Evolutionary conservation across 495 filamentous ascomycete species (phyloP), one percentile per base, ranked within the genome.

Genomic region (Staphylotrichum tortipilum): DNA sequence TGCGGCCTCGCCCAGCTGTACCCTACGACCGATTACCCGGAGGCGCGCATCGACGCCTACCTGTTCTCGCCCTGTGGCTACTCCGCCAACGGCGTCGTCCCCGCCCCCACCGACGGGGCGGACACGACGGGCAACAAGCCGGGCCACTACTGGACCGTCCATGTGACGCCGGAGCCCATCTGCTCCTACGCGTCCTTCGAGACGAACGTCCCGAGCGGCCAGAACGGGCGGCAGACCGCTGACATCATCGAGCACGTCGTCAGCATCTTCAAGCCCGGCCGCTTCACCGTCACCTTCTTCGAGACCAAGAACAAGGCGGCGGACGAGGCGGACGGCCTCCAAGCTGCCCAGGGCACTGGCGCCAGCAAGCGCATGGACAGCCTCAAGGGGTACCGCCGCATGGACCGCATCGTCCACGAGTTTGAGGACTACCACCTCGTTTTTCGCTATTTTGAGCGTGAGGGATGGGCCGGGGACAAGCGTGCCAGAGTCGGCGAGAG

Each of bases 161-260:
- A 99, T 65, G 94, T 99, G 51, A 99, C 94, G 0, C 94, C 94
- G 1, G 94, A 99, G 74, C 86, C 92, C 28, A 81, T 94, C 60
- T 99, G 91, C 75, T 95, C 89, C n/a, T 99, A 95, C 61, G 94
- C 94, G 14, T 95, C 89, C 4, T 99, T 99, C 61, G 94, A 99
- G 75, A 96, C 94, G 55, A 97, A 99, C 56, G 94, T 99, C 7
- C 92, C 94, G n/a, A 82, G 87, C 47, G 80, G 81, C 19, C 87
- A 94, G 68, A 84, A 79, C 43, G 91, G 91, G 11, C 88, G 90
- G 57, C 82, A 88, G 60, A 95, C 91, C 19, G 82, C 81, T 23
- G 90, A 94, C 26, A 80, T 97, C 52, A 82, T 99, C 53, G 80
- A 95, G 68, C 89, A 95, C 49, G 94, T 97, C 18, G 89, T 96